Conservation (phyloP, 768 basidiomycete species). For the Leccinum barrowsii region DNA sequence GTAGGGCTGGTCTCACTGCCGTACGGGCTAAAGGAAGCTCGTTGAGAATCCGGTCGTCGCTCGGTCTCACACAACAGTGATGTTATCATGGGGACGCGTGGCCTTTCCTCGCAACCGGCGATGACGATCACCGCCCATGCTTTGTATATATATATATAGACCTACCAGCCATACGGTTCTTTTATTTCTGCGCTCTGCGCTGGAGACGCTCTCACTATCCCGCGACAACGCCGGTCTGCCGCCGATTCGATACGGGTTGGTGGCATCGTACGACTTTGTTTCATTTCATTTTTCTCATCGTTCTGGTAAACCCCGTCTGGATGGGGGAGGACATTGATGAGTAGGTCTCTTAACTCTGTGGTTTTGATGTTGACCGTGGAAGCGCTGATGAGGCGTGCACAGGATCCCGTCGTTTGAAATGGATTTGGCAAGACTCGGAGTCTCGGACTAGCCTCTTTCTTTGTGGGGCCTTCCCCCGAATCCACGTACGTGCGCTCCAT, state of each 20-base stretch:
- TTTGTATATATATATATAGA: neutral
- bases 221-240: neutral
- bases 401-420: neutral
- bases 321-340: neutral
- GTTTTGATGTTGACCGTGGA: neutral
- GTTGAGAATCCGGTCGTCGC: neutral
- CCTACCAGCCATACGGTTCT: neutral
- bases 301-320: neutral
- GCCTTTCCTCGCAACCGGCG: slow-evolving; percentile 5
- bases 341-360: neutral
- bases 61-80: neutral
- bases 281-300: neutral
- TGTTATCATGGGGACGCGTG: slow-evolving; percentile 7
- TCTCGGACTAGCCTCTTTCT: neutral
- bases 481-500: neutral
- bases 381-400: neutral
- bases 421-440: neutral
- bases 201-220: neutral
- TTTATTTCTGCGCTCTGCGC: neutral
- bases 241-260: neutral
- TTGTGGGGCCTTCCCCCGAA: neutral
- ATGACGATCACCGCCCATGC: neutral
- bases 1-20: neutral
- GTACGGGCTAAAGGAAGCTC: neutral
- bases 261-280: neutral